Percentiles rank a stretch among this genome's conserved stretches.
phyloP scores from a whole-genome alignment of 805 yeast species.

The Candida gorgasii region DNA sequence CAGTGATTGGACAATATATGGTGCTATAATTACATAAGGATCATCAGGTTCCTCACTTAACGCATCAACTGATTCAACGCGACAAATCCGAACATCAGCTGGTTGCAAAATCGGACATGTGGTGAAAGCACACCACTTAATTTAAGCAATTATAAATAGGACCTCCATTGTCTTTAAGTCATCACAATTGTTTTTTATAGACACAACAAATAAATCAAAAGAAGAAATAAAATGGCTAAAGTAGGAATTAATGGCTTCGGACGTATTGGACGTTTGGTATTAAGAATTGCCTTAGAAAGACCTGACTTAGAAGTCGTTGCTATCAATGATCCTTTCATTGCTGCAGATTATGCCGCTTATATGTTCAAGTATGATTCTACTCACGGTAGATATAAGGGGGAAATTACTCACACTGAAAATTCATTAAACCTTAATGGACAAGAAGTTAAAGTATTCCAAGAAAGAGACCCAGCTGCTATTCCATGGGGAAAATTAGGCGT shows the following conservation, averaged over 20 bases:
- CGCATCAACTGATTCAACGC: conserved; percentile 3
- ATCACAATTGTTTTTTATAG: background rate
- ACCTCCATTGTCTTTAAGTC: background rate
- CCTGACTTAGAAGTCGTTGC: conserved; percentile 34
- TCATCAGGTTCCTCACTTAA: background rate
- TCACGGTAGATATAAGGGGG: conserved; percentile 34
- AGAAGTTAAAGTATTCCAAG: conserved; percentile 30
- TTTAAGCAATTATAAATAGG: conserved; percentile 1
- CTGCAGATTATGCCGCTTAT: conserved; percentile 37
- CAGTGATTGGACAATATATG: no score
- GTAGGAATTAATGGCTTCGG: conserved; percentile 40
- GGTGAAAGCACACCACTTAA: conserved; percentile 5
- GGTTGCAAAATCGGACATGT: conserved; percentile 7
- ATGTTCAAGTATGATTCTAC: conserved; percentile 41
- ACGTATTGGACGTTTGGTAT: conserved; percentile 37
- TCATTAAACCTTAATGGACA: conserved; percentile 29
- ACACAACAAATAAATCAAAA: background rate
- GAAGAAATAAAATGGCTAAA: conserved; percentile 18
- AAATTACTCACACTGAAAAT: conserved; percentile 25
- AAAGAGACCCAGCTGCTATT: conserved; percentile 34
- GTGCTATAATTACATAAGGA: background rate
- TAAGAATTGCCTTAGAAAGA: conserved; percentile 34
- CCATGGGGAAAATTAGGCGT: conserved; percentile 38
- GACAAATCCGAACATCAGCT: conserved; percentile 7
- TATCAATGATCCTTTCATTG: conserved; percentile 35